These are phyloP conservation scores for Phallus indusiatus DNA, from an alignment of 768 basidiomycete species.

Conservation along the genomic window DNA sequence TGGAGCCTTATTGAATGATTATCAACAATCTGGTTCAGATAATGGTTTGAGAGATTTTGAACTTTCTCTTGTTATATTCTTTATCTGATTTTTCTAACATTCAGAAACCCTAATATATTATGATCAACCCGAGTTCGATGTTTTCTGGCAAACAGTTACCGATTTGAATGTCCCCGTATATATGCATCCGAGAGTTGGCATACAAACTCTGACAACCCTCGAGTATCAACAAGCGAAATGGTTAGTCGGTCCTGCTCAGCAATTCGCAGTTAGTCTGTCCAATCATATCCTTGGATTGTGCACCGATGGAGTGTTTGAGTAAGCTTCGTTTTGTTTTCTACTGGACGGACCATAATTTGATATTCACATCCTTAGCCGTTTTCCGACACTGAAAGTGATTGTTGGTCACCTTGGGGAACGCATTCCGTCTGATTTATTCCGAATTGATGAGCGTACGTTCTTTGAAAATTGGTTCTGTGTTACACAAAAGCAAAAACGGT, in stretches of 20 bases:
- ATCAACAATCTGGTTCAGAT: slow-evolving; percentile 11
- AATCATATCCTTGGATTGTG: slow-evolving; percentile 8
- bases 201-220: not conserved
- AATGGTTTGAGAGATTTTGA: not conserved
- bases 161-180: slow-evolving; percentile 10
- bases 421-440: slow-evolving; percentile 7
- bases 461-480: not conserved
- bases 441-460: slow-evolving; percentile 7
- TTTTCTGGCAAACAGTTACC: slow-evolving; percentile 9
- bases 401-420: slow-evolving; percentile 8
- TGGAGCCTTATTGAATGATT: slow-evolving; percentile 11
- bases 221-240: slow-evolving; percentile 6
- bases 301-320: slow-evolving; percentile 9
- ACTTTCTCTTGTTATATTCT: not conserved
- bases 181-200: slow-evolving; percentile 8
- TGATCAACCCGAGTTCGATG: slow-evolving; percentile 11
- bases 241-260: slow-evolving; percentile 1
- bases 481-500: not conserved
- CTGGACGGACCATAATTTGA: not conserved
- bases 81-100: not conserved
- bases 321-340: not conserved
- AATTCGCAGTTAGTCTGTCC: slow-evolving; percentile 7
- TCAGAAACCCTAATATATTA: slow-evolving; percentile 10
- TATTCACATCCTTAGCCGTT: not conserved
- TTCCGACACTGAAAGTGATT: slow-evolving; percentile 4